phyloP scores from a whole-genome alignment of 305 asterid species.

The Petunia hybrid region DNA sequence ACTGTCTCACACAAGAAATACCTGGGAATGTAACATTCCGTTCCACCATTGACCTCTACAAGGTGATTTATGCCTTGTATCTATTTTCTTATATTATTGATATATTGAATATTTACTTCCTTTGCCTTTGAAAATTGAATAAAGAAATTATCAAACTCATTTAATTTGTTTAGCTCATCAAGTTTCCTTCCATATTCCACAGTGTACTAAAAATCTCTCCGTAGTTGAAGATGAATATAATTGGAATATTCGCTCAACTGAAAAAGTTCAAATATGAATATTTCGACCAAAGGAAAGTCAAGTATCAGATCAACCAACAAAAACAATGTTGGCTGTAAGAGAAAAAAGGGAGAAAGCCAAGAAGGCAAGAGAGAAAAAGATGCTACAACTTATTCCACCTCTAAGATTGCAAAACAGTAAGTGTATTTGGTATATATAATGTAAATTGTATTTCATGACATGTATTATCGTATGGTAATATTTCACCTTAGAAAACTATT shows the following conservation, averaged over 20 bases:
- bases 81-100: background rate
- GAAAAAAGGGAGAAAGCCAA: background rate
- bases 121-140: background rate
- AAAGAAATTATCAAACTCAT: background rate
- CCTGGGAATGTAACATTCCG: background rate
- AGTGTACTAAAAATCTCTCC: background rate
- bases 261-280: background rate
- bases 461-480: no score
- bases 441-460: no score
- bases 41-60: background rate
- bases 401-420: background rate
- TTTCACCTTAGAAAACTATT: no score
- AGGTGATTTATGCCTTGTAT: background rate
- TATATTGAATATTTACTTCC: background rate
- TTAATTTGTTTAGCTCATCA: background rate
- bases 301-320: no score
- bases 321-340: background rate
- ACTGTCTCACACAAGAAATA: background rate
- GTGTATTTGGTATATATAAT: no score
- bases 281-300: background rate
- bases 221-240: background rate
- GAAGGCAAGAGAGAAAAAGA: background rate
- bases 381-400: background rate
- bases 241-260: background rate
- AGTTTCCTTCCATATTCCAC: background rate